Percentiles rank a stretch among this genome's conserved stretches.
Conservation (phyloP, 352 stramenopile species). For the Phytophthora idaei region DNA sequence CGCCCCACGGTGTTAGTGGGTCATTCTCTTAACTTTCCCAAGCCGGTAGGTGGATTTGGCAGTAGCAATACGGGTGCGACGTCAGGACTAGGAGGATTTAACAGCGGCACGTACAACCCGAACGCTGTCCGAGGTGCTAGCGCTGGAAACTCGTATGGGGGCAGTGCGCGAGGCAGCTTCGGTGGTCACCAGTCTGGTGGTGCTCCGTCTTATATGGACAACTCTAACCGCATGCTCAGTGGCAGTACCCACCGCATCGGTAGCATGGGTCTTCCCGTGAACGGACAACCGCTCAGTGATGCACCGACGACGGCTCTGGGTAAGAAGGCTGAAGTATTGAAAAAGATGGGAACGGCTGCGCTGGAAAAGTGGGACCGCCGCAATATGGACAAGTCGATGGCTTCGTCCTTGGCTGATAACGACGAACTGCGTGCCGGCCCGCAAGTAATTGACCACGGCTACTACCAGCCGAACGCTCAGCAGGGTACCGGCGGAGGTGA, state of each 20-base stretch:
- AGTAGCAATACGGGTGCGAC: constrained; percentile 41
- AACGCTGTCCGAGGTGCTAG: constrained; percentile 43
- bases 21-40: constrained; percentile 77
- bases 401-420: constrained; percentile 86
- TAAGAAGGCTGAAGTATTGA: constrained; percentile 81
- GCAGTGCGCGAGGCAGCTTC: constrained; percentile 20
- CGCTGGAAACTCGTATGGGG: constrained; percentile 35
- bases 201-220: constrained; percentile 54
- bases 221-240: constrained; percentile 64
- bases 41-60: constrained; percentile 46
- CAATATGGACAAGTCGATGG: constrained; percentile 92
- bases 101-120: constrained; percentile 52
- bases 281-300: constrained; percentile 51
- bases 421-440: constrained; percentile 76
- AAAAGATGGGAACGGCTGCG: constrained; percentile 80
- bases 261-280: constrained; percentile 55
- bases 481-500: constrained; percentile 72
- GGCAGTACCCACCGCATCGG: constrained; percentile 40
- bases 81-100: constrained; percentile 46
- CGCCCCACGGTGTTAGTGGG: constrained; percentile 84
- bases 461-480: constrained; percentile 71
- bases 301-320: constrained; percentile 61
- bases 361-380: constrained; percentile 86
- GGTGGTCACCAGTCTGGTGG: constrained; percentile 24
- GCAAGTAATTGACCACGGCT: constrained; percentile 72